Percentiles rank a stretch among this genome's conserved stretches.
These are phyloP conservation scores for Murraya paniculata DNA, from an alignment of 345 rosid genomes.

Conservation along the genomic window DNA sequence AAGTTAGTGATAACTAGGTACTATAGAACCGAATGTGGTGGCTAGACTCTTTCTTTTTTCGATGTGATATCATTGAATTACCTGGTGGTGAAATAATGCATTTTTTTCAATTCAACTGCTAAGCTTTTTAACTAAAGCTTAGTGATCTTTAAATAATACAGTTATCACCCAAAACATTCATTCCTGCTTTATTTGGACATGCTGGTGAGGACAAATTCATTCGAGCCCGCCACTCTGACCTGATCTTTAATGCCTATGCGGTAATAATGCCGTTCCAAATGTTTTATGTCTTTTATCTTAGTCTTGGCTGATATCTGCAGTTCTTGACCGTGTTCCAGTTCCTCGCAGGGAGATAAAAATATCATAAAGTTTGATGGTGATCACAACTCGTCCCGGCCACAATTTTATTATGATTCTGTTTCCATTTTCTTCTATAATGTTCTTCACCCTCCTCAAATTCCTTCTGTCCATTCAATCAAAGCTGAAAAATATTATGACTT, in stretches of 20 bases:
- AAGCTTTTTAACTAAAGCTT: not conserved
- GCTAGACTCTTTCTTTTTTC: not conserved
- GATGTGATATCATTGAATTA: not conserved
- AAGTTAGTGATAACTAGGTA: not conserved
- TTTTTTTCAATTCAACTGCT: not conserved
- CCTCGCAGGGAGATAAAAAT: slow-evolving; percentile 89
- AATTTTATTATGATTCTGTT: slow-evolving; percentile 86
- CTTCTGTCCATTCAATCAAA: slow-evolving; percentile 51
- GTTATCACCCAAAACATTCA: slow-evolving; percentile 87
- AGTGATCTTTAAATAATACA: slow-evolving; percentile 25
- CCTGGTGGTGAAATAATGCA: not conserved
- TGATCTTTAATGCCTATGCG: slow-evolving; percentile 66
- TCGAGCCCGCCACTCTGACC: slow-evolving; percentile 81
- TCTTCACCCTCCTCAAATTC: slow-evolving; percentile 76
- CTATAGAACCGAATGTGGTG: slow-evolving; percentile 5
- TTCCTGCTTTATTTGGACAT: slow-evolving; percentile 95
- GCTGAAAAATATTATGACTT: slow-evolving; percentile 79
- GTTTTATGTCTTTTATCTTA: not conserved
- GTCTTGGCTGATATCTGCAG: slow-evolving; percentile 6
- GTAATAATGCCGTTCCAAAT: slow-evolving; percentile 34
- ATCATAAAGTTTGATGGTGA: slow-evolving; percentile 93
- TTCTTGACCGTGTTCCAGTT: slow-evolving; percentile 10
- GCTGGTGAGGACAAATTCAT: slow-evolving; percentile 89
- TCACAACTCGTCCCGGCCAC: slow-evolving; percentile 93
- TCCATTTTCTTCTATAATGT: slow-evolving; percentile 89